Percentiles rank a stretch among this genome's conserved stretches.
Evolutionary conservation across 176 grass and related monocot genomes (phyloP).

Genomic region (Carex scoparia): DNA sequence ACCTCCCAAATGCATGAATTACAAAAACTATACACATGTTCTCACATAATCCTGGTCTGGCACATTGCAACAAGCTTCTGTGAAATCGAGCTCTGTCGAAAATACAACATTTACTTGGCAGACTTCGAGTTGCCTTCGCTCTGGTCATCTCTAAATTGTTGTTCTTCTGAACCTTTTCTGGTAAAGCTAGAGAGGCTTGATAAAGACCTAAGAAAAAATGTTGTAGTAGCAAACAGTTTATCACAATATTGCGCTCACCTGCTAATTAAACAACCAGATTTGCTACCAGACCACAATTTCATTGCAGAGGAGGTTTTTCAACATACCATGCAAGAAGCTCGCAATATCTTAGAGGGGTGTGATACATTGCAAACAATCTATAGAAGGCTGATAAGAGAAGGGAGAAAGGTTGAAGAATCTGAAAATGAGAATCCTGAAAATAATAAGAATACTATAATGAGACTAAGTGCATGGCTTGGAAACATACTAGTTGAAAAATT

Average conservation of each 20-base stretch:
- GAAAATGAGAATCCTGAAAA: no score
- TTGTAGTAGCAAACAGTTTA: background rate
- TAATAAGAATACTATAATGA: background rate
- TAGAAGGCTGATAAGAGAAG: background rate
- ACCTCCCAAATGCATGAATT: background rate
- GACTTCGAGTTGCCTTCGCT: background rate
- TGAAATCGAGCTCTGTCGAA: background rate
- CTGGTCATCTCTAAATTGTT: background rate
- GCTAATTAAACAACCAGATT: background rate
- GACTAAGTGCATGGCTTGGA: background rate
- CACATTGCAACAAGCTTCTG: slow-evolving; percentile 25
- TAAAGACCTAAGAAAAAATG: background rate
- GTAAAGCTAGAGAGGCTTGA: background rate
- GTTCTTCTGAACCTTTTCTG: background rate
- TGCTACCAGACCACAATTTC: slow-evolving; percentile 6
- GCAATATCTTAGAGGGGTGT: background rate
- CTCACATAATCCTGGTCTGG: slow-evolving; percentile 1
- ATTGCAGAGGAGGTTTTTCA: background rate
- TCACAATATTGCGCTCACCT: slow-evolving; percentile 7
- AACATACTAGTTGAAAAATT: background rate
- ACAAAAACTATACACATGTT: background rate
- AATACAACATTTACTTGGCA: background rate
- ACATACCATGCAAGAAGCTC: background rate
- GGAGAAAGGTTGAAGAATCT: background rate
- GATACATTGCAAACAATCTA: background rate